Base-by-base conservation (phyloP, 768 basidiomycete genomes). In the Boletellus ananas region DNA sequence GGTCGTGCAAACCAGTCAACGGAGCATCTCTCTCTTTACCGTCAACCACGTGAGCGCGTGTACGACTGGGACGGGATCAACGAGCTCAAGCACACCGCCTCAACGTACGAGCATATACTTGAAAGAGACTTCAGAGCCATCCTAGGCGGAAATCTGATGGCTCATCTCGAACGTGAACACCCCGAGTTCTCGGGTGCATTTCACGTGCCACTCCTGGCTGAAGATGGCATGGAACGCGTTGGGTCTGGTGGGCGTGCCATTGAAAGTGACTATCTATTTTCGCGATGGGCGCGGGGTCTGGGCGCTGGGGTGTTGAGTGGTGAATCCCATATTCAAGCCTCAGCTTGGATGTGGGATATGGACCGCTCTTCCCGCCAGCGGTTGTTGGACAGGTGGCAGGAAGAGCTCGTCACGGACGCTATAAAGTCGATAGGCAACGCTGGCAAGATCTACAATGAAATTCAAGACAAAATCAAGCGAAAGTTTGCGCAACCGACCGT, bases 1-100 rank as follows among this genome's bases (percentile, higher is more conserved):
- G 74, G 84, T 2, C 84, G 85, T 56, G 70, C 76, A 2, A 80
- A 77, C 5, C 1, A 67, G 0, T 54, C 67, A 0, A 81, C 76
- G 0, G 78, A 74, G 18, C 62, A 66, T 3, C 63, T 86, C n/a
- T 51, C 70, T 1, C 61, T 87, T 0, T 66, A 69, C 46, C 52
- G 21, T 5, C 57, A 29, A 51, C 52, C 40, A 5, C 49, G 51
- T 8, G 25, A 6, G 23, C 23, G 6, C 4, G 9, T 0, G 10
- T 39, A 50, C 13, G 6, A 48, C 27, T 53, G 51, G 49, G 17
- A 43, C 38, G 7, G 38, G 25, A 60, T 45, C 59, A 51, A 35
- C 49, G 63, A n/a, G 50, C 56, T 8, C 58, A 64, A 11, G 42
- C 18, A 0, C 68, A 71, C 18, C 71, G 71, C 72, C 14, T 2